Base-by-base conservation (phyloP, 768 basidiomycete species). In the Lentinus tigrinus region DNA sequence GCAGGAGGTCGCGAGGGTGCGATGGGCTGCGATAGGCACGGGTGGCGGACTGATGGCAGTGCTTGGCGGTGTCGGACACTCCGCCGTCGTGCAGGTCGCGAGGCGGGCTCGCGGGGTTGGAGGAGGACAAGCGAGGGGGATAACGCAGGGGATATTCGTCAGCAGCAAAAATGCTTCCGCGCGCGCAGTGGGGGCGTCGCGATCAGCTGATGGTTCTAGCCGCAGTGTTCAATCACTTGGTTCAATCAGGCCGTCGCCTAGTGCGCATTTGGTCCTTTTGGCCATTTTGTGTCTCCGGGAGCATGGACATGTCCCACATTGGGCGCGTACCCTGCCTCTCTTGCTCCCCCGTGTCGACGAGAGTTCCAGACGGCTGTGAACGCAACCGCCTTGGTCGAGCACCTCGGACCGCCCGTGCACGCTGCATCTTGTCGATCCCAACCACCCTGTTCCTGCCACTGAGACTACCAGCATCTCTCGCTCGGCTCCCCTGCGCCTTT, bases 151-250 rank as follows among this genome's bases (percentile, higher is more conserved):
- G 39, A 26, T 14, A 51, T 60, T 44, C 39, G 58, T 60, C 54
- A 56, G 53, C 53, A 43, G 36, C 40, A 28, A 49, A 55, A 50
- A 54, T 54, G 53, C 43, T 55, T 60, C 58, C 58, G 58, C 58
- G 58, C 54, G 52, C 37, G 47, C 34, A 48, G 24, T 51, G 34
- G 38, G 31, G 53, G 5, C 14, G 11, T 39, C 13, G 31, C 52
- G 26, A 53, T n/a, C 58, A 60, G 51, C 58, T 60, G 58, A 60
- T 60, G 42, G 13, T 55, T 60, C 52, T 54, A 51, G 52, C 19
- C 26, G 24, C 14, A n/a, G n/a, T n/a, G n/a, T n/a, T n/a, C n/a
- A n/a, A n/a, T n/a, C n/a, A n/a, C n/a, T n/a, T n/a, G n/a, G n/a
- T n/a, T n/a, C n/a, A n/a, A n/a, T n/a, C n/a, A 47, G n/a, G 21